These are phyloP conservation scores for Aspergillus proliferans DNA, from an alignment of 2,329 filamentous ascomycete genomes.

Conservation along the genomic window DNA sequence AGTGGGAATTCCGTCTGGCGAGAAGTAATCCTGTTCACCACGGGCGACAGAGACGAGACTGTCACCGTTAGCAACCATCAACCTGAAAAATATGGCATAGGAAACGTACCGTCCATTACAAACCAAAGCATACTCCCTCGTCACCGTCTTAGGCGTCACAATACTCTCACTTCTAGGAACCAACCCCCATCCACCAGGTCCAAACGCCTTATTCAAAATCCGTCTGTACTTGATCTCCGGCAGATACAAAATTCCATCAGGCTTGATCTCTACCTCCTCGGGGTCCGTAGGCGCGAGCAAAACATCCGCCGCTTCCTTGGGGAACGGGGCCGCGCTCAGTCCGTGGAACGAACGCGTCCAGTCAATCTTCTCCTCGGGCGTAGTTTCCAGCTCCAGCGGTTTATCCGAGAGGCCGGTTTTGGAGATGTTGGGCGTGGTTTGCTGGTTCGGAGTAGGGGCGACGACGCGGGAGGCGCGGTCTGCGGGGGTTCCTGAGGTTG, in stretches of 20 bases:
- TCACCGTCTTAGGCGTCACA: conserved; percentile 73
- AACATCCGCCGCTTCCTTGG: conserved; percentile 60
- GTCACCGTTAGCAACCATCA: conserved; percentile 1
- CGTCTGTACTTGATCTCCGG: conserved; percentile 97
- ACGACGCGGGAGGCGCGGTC: conserved; percentile 13
- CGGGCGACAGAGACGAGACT: conserved; percentile 89
- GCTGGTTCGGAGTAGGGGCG: conserved; percentile 19
- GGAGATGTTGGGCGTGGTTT: conserved; percentile 32
- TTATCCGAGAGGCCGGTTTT: conserved; percentile 33
- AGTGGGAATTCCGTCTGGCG: conserved; percentile 80
- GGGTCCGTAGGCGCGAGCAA: conserved; percentile 61
- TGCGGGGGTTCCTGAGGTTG: conserved; percentile 5
- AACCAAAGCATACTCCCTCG: conserved; percentile 88
- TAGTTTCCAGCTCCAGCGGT: conserved; percentile 25
- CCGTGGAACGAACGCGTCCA: conserved; percentile 83
- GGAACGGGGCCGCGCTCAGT: conserved; percentile 64
- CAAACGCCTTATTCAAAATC: conserved; percentile 84
- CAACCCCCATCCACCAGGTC: conserved; percentile 90
- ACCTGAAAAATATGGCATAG: background rate
- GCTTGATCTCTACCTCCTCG: conserved; percentile 90
- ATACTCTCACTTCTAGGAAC: conserved; percentile 80
- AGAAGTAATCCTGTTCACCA: conserved; percentile 92
- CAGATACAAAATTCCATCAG: conserved; percentile 91
- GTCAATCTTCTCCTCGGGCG: conserved; percentile 52
- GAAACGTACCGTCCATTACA: conserved; percentile 68